Conservation (phyloP, 768 basidiomycete species). For the Boletus speciosus region DNA sequence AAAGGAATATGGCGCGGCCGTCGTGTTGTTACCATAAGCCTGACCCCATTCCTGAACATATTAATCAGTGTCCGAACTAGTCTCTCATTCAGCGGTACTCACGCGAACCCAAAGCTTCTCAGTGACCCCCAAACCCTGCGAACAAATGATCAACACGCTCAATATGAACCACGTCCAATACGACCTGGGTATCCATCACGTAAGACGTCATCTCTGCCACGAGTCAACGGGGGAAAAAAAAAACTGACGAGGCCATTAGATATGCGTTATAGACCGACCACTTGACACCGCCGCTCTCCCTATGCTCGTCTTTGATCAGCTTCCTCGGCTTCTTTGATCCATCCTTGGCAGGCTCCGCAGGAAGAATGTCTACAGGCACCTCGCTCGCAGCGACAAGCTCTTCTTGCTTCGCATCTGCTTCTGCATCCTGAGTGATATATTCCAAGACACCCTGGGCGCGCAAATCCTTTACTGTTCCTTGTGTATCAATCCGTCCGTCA, state of each 20-base stretch:
- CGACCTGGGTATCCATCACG: conserved; percentile 14
- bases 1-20: conserved; percentile 14
- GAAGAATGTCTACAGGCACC: conserved; percentile 1
- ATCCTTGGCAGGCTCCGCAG: not conserved
- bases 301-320: conserved; percentile 76
- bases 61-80: not conserved
- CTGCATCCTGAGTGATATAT: conserved; percentile 51
- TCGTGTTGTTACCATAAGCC: conserved; percentile 18
- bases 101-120: conserved; percentile 34
- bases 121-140: conserved; percentile 24
- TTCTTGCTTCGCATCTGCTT: conserved; percentile 48
- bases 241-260: conserved; percentile 59
- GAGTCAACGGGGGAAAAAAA: not conserved
- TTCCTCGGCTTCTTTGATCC: conserved; percentile 61
- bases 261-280: conserved; percentile 71
- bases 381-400: conserved; percentile 25
- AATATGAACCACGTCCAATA: conserved; percentile 32
- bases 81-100: not conserved
- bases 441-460: conserved; percentile 59
- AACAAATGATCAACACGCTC: conserved; percentile 18
- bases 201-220: not conserved
- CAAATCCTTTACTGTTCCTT: conserved; percentile 67
- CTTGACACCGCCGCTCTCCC: conserved; percentile 79
- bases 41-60: conserved; percentile 27
- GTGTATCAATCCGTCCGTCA: conserved; percentile 75